Base-by-base conservation (phyloP, 768 basidiomycete genomes). In the Austroboletus festivus region DNA sequence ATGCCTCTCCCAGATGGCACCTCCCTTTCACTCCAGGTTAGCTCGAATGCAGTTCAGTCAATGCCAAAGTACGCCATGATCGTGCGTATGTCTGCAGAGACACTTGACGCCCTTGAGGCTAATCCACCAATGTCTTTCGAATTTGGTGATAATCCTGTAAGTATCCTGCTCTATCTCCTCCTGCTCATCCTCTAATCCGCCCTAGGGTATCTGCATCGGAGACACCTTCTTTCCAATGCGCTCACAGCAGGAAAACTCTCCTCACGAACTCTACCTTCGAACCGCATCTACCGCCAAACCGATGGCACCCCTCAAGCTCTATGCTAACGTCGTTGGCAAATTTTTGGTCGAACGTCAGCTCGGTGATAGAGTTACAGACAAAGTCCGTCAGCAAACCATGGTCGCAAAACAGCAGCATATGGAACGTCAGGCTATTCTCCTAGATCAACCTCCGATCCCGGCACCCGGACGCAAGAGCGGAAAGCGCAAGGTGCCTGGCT, bases 191-290 rank as follows among this genome's bases (percentile, higher is more conserved):
- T 19, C 44, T 41, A 38, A 58, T 18, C 22, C 37, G 5, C 5
- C 2, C 16, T 45, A 88, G 86, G 81, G 82, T 21, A 76, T 90
- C 34, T 71, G 78, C 59, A 83, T 89, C 46, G 85, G 82, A 6
- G 77, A 81, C 21, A 63, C 73, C 2, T 82, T 79, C 71, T 90
- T 81, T 50, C 73, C 84, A 2, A 78, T 87, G 73, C 71, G 69
- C 3, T 65, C 75, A 5, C 64, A 66, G 47, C 71, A 72, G 47
- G 88, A 88, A 64, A 73, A 71, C 51, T 62, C 73, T 2, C 71
- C 76, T 8, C 85, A 89, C 56, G 89, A 91, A 52, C 74, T 91
- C 24, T 91, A 87, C 65, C 75, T 89, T 19, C 79, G 86, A 15
- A 71, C 80, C 12, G 72, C 82, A 31, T 76, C 78, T 15, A 72